Evolutionary conservation across 139 green algal genomes (phyloP).

Genomic region (Pycnococcus provasolii): DNA sequence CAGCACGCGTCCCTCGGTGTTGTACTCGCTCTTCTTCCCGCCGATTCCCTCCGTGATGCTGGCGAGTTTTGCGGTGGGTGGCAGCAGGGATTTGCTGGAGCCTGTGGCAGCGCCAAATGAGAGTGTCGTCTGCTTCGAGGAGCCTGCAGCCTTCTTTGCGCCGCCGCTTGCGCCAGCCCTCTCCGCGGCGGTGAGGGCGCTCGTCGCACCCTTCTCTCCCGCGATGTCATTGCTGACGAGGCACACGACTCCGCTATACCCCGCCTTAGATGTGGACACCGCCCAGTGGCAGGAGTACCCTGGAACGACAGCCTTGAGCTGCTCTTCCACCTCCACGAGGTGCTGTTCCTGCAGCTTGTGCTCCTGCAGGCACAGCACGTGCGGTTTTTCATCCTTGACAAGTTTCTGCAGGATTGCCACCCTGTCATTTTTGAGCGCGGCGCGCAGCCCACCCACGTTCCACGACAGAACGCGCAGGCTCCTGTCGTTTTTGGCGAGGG

Average conservation of each 20-base stretch:
- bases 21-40: constrained; percentile 3
- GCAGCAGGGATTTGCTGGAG: neutral
- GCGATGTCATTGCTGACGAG: neutral
- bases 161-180: constrained; percentile 2
- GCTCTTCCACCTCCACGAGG: constrained; percentile 1
- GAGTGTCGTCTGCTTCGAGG: neutral
- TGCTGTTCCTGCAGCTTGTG: constrained; percentile 30
- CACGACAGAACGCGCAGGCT: neutral
- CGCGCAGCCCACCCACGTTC: constrained; percentile 28
- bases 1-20: constrained; percentile 21
- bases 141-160: constrained; percentile 3
- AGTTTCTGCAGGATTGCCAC: neutral
- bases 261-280: constrained; percentile 21
- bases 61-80: neutral
- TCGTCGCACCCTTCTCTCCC: neutral
- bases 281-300: constrained; percentile 23
- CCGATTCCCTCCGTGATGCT: neutral
- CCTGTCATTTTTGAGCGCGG: constrained; percentile 9
- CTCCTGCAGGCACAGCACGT: constrained; percentile 27
- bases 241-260: constrained; percentile 16
- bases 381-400: constrained; percentile 4
- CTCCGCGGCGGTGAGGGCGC: neutral
- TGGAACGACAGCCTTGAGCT: constrained; percentile 17
- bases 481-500: too few species aligned
- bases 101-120: neutral